A percentile compares a stretch with the other conserved stretches of the same genome.
These are phyloP conservation scores for Ilyonectria destructans DNA, from an alignment of 2,329 filamentous ascomycete genomes.

Conservation along the genomic window DNA sequence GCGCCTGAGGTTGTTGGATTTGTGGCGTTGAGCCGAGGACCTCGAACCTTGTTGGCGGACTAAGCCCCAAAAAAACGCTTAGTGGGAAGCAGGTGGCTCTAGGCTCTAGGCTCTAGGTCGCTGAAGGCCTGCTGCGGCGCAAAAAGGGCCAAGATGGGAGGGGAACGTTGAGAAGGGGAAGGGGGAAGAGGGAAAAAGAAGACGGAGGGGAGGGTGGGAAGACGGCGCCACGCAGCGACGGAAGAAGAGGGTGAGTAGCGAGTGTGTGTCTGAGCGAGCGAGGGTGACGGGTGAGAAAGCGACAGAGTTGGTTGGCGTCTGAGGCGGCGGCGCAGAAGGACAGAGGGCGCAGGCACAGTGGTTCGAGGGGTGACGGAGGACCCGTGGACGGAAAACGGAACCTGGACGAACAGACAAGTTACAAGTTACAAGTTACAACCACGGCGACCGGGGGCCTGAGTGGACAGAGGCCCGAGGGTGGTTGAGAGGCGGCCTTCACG, in stretches of 20 bases:
- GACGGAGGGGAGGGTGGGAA: conserved; percentile 16
- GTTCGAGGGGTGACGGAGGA: conserved; percentile 25
- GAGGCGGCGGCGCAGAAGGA: conserved; percentile 21
- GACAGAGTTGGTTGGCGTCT: conserved; percentile 30
- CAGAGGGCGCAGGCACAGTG: conserved; percentile 36
- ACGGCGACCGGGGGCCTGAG: conserved; percentile 39
- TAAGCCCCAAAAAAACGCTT: conserved; percentile 43
- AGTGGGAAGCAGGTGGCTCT: conserved; percentile 25
- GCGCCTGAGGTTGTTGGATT: conserved; percentile 42
- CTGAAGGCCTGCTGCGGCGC: conserved; percentile 33
- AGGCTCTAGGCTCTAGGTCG: conserved; percentile 14
- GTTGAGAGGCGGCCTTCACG: conserved; percentile 49
- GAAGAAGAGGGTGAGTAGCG: conserved; percentile 23
- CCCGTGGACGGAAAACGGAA: conserved; percentile 17
- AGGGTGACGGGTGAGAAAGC: conserved; percentile 32
- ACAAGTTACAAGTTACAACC: conserved; percentile 11
- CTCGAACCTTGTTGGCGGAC: conserved; percentile 47
- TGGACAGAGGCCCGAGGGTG: conserved; percentile 39
- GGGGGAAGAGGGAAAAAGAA: conserved; percentile 17
- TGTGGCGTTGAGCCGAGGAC: conserved; percentile 49
- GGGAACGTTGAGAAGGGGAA: conserved; percentile 18
- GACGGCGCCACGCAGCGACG: conserved; percentile 20
- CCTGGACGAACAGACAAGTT: not conserved
- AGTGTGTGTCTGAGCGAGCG: conserved; percentile 28
- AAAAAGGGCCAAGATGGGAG: conserved; percentile 28